Percentiles rank a stretch among this genome's conserved stretches.
phyloP scores from a whole-genome alignment of 2,329 filamentous ascomycete species.

The Penicillium sp. region DNA sequence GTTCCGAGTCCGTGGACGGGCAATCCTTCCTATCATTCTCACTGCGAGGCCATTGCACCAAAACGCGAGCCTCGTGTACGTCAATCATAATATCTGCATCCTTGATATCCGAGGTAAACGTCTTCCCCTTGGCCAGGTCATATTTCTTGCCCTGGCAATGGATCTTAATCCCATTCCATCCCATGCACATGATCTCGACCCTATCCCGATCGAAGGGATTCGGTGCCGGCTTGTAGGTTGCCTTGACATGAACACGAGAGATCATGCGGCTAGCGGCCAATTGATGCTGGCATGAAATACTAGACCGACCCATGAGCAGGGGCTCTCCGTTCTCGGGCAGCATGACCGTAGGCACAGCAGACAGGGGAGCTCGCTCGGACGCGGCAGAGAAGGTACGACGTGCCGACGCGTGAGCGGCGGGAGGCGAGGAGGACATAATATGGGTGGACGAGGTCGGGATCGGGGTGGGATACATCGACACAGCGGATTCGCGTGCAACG shows the following conservation, averaged over 20 bases:
- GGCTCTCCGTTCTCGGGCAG: slow-evolving; percentile 75
- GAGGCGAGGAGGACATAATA: slow-evolving; percentile 81
- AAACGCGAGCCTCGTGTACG: slow-evolving; percentile 84
- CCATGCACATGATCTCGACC: slow-evolving; percentile 83
- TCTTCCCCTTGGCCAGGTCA: slow-evolving; percentile 81
- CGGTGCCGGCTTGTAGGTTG: slow-evolving; percentile 68
- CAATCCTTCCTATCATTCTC: slow-evolving; percentile 48
- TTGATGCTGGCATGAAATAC: slow-evolving; percentile 92
- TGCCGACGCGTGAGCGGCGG: slow-evolving; percentile 51
- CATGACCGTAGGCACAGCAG: slow-evolving; percentile 74
- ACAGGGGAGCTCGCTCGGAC: slow-evolving; percentile 77
- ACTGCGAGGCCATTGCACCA: slow-evolving; percentile 76
- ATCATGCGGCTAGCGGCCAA: slow-evolving; percentile 87
- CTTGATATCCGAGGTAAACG: slow-evolving; percentile 83
- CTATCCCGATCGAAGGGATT: slow-evolving; percentile 65
- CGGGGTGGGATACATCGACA: slow-evolving; percentile 78
- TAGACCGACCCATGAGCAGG: slow-evolving; percentile 84
- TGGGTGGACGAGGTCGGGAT: slow-evolving; percentile 90
- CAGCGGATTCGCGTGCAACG: slow-evolving; percentile 41
- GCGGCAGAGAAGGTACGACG: slow-evolving; percentile 55
- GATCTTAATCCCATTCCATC: slow-evolving; percentile 92
- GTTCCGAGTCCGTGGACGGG: slow-evolving; percentile 56
- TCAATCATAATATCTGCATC: slow-evolving; percentile 89
- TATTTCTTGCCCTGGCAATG: slow-evolving; percentile 85
- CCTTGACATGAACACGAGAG: slow-evolving; percentile 87